phyloP scores from a whole-genome alignment of 441 rosid genomes.

The Capsella rubella region DNA sequence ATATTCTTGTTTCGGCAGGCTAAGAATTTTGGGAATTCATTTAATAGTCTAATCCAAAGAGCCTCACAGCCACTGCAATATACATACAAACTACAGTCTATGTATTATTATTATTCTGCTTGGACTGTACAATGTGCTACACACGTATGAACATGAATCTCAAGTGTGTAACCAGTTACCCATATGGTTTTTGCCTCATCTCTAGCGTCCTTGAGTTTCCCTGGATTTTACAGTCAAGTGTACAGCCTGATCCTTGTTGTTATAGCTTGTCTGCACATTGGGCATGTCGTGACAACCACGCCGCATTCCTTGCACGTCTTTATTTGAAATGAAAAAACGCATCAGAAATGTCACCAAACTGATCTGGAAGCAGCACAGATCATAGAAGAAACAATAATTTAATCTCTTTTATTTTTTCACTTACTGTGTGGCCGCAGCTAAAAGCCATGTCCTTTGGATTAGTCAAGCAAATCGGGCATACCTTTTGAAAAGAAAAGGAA shows the following conservation, averaged over 20 bases:
- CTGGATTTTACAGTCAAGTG: conserved; percentile 45
- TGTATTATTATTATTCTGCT: conserved; percentile 17
- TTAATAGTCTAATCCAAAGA: neutral
- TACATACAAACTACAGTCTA: conserved; percentile 15
- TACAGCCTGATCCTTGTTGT: conserved; percentile 73
- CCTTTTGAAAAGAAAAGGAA: conserved; percentile 47
- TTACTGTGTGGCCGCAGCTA: conserved; percentile 88
- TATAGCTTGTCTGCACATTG: conserved; percentile 76
- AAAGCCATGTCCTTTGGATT: conserved; percentile 96
- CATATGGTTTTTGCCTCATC: conserved; percentile 12
- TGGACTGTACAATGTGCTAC: conserved; percentile 28
- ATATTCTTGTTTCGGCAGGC: conserved; percentile 13
- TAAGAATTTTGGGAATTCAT: neutral
- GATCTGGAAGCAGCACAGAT: conserved; percentile 8
- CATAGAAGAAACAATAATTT: conserved; percentile 16
- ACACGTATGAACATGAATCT: conserved; percentile 28
- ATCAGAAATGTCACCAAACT: conserved; percentile 3
- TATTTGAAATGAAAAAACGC: conserved; percentile 29
- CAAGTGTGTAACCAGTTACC: neutral
- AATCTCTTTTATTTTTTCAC: conserved; percentile 8
- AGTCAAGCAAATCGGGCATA: conserved; percentile 92
- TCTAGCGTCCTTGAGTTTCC: neutral
- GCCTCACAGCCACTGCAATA: neutral
- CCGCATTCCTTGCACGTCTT: conserved; percentile 97
- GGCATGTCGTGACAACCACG: conserved; percentile 58